Base-by-base conservation (phyloP, 2,329 filamentous ascomycete species). In the Uncinocarpus reesii region DNA sequence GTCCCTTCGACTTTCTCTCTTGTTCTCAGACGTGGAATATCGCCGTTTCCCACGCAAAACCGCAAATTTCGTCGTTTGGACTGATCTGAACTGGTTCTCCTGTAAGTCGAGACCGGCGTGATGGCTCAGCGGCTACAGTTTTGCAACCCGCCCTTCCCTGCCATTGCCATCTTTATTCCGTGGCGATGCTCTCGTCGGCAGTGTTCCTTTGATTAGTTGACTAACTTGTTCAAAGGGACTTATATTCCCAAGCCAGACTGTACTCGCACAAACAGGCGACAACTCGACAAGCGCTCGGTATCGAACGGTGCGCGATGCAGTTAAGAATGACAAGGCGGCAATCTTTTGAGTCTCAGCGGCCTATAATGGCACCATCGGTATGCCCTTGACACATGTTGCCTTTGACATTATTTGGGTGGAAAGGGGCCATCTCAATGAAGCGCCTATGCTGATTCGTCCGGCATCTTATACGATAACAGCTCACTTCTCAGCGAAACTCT, bases 351-450 rank as follows among this genome's bases (percentile, higher is more conserved):
- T 77, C 74, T 32, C 70, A 74, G 56, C 65, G 74, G 47, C 74
- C 74, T 42, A 77, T 77, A 52, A 75, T 77, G 71, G 67, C 72
- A 37, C 69, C 71, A 38, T 74, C 71, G 51, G 74, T 77, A 70
- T 57, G 69, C 64, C 45, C 47, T 44, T 48, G 48, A 24, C 42
- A n/a, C n/a, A n/a, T n/a, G 11, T 7, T 50, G 23, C 50, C 26
- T 28, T 6, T 20, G 23, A 8, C 8, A 2, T 18, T 26, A 28
- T 21, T 34, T 36, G 28, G n/a, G n/a, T n/a, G n/a, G n/a, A n/a
- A n/a, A n/a, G n/a, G n/a, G n/a, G n/a, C n/a, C n/a, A n/a, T n/a
- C n/a, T 21, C 26, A n/a, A 21, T 40, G 36, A 26, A 44, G 20
- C 31, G 16, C 18, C 16, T 6, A 34, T 23, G 15, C 28, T 34